phyloP scores from a whole-genome alignment of 306 rosid genomes.

The Sindora glabra region DNA sequence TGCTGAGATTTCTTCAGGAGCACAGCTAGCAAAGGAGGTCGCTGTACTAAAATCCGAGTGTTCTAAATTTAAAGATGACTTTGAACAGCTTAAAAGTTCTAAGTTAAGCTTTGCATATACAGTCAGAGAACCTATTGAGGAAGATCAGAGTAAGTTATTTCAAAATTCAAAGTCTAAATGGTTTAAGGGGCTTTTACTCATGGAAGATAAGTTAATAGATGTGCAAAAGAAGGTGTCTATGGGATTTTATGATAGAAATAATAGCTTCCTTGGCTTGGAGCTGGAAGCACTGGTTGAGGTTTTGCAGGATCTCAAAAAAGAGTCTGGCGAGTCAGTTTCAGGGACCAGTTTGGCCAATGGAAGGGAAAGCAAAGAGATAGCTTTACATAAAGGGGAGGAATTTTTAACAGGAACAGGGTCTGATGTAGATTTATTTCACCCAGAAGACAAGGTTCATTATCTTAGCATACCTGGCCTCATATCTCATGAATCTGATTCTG shows the following conservation, averaged over 20 bases:
- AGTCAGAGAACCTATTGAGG: slow-evolving; percentile 31
- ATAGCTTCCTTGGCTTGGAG: slow-evolving; percentile 50
- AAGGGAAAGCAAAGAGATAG: slow-evolving; percentile 37
- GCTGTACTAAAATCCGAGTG: slow-evolving; percentile 63
- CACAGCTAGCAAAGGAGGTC: slow-evolving; percentile 67
- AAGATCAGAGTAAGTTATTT: slow-evolving; percentile 28
- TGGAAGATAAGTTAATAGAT: slow-evolving; percentile 78
- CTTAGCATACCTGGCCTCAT: slow-evolving; percentile 47
- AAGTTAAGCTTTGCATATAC: slow-evolving; percentile 38
- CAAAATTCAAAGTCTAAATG: slow-evolving; percentile 55
- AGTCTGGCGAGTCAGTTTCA: slow-evolving; percentile 42
- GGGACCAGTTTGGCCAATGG: slow-evolving; percentile 22
- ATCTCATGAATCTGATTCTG: slow-evolving; percentile 52
- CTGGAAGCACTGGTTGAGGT: slow-evolving; percentile 51
- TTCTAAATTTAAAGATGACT: slow-evolving; percentile 65
- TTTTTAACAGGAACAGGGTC: slow-evolving; percentile 54
- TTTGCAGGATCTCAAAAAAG: slow-evolving; percentile 69
- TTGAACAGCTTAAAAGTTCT: slow-evolving; percentile 43
- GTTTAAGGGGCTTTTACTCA: slow-evolving; percentile 53
- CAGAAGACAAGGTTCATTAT: slow-evolving; percentile 51
- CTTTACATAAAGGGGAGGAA: slow-evolving; percentile 36
- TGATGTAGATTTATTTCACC: slow-evolving; percentile 56
- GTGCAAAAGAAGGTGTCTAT: slow-evolving; percentile 53
- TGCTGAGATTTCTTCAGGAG: slow-evolving; percentile 76
- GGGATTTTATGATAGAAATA: slow-evolving; percentile 66